phyloP scores from a whole-genome alignment of 495 filamentous ascomycete species.

The Choiromyces venosus region DNA sequence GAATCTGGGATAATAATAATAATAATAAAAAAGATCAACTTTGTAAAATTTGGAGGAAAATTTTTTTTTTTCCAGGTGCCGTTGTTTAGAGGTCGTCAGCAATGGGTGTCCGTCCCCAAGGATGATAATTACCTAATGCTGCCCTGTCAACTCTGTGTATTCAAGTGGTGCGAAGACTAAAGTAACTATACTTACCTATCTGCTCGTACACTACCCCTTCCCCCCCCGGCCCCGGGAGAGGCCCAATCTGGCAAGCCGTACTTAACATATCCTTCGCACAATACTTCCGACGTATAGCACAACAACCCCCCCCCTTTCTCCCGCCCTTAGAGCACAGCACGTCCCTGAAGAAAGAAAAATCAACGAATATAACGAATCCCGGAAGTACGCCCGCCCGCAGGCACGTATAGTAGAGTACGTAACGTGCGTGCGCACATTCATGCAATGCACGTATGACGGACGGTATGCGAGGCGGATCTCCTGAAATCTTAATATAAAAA shows the following conservation, averaged over 20 bases:
- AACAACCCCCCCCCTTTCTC: not conserved
- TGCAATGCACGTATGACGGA: not conserved
- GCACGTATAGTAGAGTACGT: no score
- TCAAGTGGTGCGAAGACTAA: no score
- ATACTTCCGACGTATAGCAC: not conserved
- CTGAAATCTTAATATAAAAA: not conserved
- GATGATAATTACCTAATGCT: no score
- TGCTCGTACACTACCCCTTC: not conserved
- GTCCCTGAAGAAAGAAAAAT: not conserved
- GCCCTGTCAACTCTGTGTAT: no score
- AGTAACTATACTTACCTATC: not conserved
- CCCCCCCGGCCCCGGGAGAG: not conserved
- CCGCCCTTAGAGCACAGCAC: not conserved
- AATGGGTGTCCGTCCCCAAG: no score
- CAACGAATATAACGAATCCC: not conserved
- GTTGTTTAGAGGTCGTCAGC: no score
- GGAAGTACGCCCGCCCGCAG: not conserved
- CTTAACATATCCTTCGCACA: not conserved
- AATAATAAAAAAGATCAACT: no score
- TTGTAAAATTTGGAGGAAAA: no score
- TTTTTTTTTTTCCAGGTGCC: no score
- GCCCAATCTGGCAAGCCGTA: not conserved
- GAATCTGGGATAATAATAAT: no score
- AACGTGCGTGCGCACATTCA: not conserved
- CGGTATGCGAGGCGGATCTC: not conserved